These are phyloP conservation scores for Hypomyces perniciosus DNA, from an alignment of 2,329 filamentous ascomycete genomes.

Conservation along the genomic window DNA sequence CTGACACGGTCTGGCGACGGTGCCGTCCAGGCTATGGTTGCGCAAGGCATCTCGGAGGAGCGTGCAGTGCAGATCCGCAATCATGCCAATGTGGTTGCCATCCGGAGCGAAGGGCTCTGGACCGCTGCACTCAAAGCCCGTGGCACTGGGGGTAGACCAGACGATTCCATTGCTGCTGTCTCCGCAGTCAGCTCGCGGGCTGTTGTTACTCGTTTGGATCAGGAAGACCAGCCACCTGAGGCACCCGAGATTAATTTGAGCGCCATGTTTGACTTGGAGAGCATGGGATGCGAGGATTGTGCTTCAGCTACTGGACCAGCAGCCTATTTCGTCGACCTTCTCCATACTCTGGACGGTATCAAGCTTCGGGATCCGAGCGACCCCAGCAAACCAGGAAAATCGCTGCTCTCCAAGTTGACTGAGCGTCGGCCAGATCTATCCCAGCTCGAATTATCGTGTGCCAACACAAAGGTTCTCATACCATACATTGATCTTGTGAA, in stretches of 20 bases:
- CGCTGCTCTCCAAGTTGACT: not conserved
- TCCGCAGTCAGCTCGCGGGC: not conserved
- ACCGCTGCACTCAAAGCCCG: not conserved
- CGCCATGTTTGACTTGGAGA: constrained; percentile 7
- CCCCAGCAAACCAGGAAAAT: not conserved
- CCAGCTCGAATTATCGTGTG: constrained; percentile 7
- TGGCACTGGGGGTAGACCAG: not conserved
- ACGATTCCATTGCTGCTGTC: not conserved
- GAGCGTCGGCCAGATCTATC: constrained; percentile 6
- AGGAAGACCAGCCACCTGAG: not conserved
- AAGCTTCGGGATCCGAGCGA: not conserved
- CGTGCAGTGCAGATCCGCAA: not conserved
- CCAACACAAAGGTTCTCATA: constrained; percentile 6
- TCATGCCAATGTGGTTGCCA: not conserved
- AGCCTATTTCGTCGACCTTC: constrained; percentile 13
- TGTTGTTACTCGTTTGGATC: too few species aligned
- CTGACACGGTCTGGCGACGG: not conserved
- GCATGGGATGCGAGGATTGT: constrained; percentile 6
- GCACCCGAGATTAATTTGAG: not conserved
- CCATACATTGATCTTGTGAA: constrained; percentile 12
- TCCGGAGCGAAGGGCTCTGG: not conserved
- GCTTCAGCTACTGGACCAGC: constrained; percentile 5
- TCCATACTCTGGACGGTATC: not conserved
- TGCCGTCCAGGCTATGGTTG: not conserved
- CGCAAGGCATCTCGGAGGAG: not conserved